Percentiles rank a stretch among this genome's conserved stretches.
Evolutionary conservation across 2,329 filamentous ascomycete genomes (phyloP).

Genomic region (Xylaria hypoxylon): DNA sequence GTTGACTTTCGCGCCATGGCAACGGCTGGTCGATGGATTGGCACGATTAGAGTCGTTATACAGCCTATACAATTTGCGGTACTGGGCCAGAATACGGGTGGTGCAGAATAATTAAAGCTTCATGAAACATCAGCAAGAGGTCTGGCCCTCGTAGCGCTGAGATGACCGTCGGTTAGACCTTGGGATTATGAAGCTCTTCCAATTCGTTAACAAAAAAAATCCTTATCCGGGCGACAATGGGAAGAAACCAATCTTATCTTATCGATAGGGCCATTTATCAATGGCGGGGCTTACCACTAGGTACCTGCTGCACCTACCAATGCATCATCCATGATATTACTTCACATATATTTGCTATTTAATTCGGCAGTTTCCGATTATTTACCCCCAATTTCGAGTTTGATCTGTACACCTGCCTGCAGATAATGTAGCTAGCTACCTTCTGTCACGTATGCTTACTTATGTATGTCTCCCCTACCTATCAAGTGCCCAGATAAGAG

Average conservation of each 20-base stretch:
- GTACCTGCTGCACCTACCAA: neutral
- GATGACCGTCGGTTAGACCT: neutral
- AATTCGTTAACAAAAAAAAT: slow-evolving; percentile 40
- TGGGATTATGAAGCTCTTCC: slow-evolving; percentile 31
- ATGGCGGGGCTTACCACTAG: slow-evolving; percentile 15
- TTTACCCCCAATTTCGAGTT: neutral
- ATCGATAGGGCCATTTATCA: slow-evolving; percentile 33
- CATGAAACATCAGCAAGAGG: slow-evolving; percentile 3
- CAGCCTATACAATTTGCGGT: neutral
- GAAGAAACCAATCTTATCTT: slow-evolving; percentile 8
- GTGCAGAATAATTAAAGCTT: neutral
- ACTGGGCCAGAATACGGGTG: neutral
- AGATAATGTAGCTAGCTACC: no score
- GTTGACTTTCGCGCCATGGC: slow-evolving; percentile 69
- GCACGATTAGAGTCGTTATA: slow-evolving; percentile 1
- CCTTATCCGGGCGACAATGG: slow-evolving; percentile 39
- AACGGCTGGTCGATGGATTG: slow-evolving; percentile 26
- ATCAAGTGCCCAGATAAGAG: no score
- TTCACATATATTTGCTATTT: no score
- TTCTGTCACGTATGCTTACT: no score
- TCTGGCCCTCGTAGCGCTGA: slow-evolving; percentile 4
- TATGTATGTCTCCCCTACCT: no score
- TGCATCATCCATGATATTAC: no score
- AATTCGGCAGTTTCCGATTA: neutral
- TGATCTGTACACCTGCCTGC: no score